These are phyloP conservation scores for Tilletiaria anomala DNA, from an alignment of 1,284 basidiomycete species.

Conservation along the genomic window DNA sequence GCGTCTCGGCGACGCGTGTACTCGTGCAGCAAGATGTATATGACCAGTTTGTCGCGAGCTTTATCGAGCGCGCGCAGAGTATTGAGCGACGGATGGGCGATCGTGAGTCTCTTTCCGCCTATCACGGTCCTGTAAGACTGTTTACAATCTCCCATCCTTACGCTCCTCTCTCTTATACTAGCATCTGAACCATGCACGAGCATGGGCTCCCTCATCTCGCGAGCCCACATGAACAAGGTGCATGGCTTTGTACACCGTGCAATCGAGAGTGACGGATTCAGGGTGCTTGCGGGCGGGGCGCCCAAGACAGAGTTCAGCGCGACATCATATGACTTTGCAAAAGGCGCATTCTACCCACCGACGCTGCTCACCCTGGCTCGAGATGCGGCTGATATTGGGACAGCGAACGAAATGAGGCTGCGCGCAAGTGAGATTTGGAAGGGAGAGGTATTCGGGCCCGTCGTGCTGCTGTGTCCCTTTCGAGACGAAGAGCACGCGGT, in stretches of 20 bases:
- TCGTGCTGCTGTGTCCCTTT: conserved; percentile 45
- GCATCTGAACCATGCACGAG: conserved; percentile 49
- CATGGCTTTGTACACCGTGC: conserved; percentile 47
- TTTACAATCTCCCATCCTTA: too few relatives aligned
- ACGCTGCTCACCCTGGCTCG: conserved; percentile 49
- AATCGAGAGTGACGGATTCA: conserved; percentile 42
- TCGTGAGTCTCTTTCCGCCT: conserved; percentile 42
- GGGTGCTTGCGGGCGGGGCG: conserved; percentile 51
- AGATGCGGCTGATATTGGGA: not conserved
- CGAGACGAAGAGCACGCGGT: conserved; percentile 53
- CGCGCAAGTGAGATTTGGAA: conserved; percentile 51
- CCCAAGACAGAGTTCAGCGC: conserved; percentile 50
- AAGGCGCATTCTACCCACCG: conserved; percentile 59
- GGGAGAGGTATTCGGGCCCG: conserved; percentile 67
- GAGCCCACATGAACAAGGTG: conserved; percentile 51
- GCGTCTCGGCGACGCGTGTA: conserved; percentile 11
- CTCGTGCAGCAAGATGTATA: conserved; percentile 47
- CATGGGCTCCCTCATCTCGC: conserved; percentile 63
- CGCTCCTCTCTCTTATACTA: too few relatives aligned
- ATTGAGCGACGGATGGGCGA: conserved; percentile 58
- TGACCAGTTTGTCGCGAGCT: conserved; percentile 51
- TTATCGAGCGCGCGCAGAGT: conserved; percentile 51
- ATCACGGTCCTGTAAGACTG: too few relatives aligned
- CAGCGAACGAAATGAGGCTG: not conserved
- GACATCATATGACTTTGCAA: conserved; percentile 55